Conservation (phyloP, 257 asterid species). For the Solanum chmielewskii region DNA sequence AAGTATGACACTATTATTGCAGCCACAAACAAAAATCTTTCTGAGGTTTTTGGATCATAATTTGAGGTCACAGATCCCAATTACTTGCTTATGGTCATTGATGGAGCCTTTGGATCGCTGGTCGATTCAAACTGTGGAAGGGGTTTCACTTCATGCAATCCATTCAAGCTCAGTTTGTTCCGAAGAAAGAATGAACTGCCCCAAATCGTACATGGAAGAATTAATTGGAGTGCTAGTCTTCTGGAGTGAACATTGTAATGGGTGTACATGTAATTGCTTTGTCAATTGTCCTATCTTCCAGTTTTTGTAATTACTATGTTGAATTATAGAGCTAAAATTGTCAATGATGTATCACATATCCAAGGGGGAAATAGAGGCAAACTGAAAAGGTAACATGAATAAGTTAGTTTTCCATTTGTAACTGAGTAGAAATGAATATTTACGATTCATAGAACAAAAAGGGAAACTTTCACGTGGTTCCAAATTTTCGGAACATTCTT, state of each 20-base stretch:
- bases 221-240: not conserved
- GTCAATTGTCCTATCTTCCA: not conserved
- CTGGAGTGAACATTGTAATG: not conserved
- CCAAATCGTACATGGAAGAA: not conserved
- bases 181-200: not conserved
- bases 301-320: not conserved
- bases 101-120: not conserved
- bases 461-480: not conserved
- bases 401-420: not conserved
- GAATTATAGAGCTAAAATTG: not conserved
- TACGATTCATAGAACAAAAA: not conserved
- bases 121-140: not conserved
- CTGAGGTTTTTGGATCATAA: not conserved
- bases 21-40: not conserved
- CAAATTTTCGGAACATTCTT: not conserved
- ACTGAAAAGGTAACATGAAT: not conserved
- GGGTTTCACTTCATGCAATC: not conserved
- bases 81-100: not conserved
- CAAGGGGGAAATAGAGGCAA: not conserved
- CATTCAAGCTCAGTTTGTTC: not conserved
- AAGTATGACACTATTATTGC: not conserved
- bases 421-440: not conserved
- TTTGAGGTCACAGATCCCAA: not conserved
- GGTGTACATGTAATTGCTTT: not conserved
- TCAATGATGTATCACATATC: not conserved